Base-by-base conservation (phyloP, 257 asterid genomes). In the Fraxinus anomala region DNA sequence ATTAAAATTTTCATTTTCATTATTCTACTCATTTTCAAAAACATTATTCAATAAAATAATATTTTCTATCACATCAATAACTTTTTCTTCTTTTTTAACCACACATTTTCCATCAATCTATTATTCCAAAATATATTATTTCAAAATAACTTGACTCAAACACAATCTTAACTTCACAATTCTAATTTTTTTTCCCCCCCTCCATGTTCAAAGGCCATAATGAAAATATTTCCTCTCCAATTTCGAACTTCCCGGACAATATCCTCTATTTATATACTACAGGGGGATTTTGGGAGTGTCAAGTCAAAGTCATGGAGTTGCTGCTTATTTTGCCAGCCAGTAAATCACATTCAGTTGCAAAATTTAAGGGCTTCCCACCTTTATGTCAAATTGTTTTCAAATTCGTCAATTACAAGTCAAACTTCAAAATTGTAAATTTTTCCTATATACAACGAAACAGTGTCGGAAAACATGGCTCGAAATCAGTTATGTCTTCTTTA, bases 401-500 rank as follows among this genome's bases (percentile, higher is more conserved):
- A 23, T 26, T 63, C 69, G 7, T 10, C 36, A 24, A 63, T 63
- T 23, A 61, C 68, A 23, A 61, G 31, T 63, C 69, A 26, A 42
- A 42, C 1, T 5, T 82, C 51, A 47, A 63, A 30, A 59, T 79
- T 37, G 30, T n/a, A 73, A 67, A 33, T 31, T 69, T 77, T 0
- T 51, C 77, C 5, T 73, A 68, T 68, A 51, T 26, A 42, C 40
- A 59, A 33, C 79, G 72, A 14, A 67, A 71, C 65, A 72, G 16
- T 61, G 40, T 51, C 28, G 76, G 9, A 61, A 49, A 44, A 6
- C 73, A 63, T 28, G 84, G 78, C 49, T 72, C 86, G 12, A 82
- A 72, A 72, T 61, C 71, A 51, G 81, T 80, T 70, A 68, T 31
- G 61, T 80, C 67, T 44, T 81, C 82, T 2, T 3, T 34, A 36